phyloP scores from a whole-genome alignment of 495 filamentous ascomycete genomes.

The Aspergillus affinis region DNA sequence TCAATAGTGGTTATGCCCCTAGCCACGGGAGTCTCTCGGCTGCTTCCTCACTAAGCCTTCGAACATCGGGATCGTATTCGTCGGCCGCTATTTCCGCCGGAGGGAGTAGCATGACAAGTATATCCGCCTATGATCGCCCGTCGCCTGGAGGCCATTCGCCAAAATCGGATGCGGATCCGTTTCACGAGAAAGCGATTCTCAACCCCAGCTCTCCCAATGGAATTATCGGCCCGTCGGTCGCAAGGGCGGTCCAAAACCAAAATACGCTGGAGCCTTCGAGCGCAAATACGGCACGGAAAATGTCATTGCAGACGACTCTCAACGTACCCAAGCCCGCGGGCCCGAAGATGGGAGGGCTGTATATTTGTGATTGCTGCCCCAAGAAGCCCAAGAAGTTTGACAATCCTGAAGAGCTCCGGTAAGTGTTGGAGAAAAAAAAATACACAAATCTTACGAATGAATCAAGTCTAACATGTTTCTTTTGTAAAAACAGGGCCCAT shows the following conservation, averaged over 20 bases:
- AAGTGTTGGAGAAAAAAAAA: conserved; percentile 33
- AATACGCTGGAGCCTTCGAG: conserved; percentile 32
- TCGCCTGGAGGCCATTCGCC: conserved; percentile 76
- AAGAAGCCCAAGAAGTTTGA: conserved; percentile 99
- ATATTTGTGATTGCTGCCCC: conserved; percentile 94
- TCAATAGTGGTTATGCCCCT: conserved; percentile 55
- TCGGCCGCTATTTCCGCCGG: conserved; percentile 65
- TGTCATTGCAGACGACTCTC: conserved; percentile 38
- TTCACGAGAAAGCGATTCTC: conserved; percentile 46
- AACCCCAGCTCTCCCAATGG: conserved; percentile 60
- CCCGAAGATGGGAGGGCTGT: conserved; percentile 49
- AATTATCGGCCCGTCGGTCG: conserved; percentile 29
- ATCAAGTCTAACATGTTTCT: no score
- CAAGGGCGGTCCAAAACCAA: conserved; percentile 18
- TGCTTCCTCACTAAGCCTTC: conserved; percentile 64
- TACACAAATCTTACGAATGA: conserved; percentile 20
- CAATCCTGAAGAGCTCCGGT: conserved; percentile 80
- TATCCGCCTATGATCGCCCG: conserved; percentile 63
- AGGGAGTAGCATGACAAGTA: conserved; percentile 71
- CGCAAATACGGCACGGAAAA: conserved; percentile 38
- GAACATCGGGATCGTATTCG: conserved; percentile 69
- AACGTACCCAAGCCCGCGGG: conserved; percentile 29
- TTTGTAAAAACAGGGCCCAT: conserved; percentile 56
- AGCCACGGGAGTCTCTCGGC: conserved; percentile 72
- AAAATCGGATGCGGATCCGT: conserved; percentile 50